phyloP scores from a whole-genome alignment of 2,329 filamentous ascomycete genomes.

The Aspergillus persii region DNA sequence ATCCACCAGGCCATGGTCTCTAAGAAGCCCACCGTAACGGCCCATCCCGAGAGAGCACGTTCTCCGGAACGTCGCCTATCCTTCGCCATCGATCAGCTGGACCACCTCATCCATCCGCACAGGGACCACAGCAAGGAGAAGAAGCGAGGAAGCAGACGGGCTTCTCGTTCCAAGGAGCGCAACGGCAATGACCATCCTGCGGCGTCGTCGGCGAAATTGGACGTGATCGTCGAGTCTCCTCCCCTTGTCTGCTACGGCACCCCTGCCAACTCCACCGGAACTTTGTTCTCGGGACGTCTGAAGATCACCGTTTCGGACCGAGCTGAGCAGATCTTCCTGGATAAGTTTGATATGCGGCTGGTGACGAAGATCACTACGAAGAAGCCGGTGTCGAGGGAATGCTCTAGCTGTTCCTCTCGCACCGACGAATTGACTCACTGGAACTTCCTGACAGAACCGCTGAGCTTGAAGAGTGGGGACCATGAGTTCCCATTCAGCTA shows the following conservation, averaged over 20 bases:
- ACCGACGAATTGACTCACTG: constrained; percentile 74
- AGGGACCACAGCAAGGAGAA: constrained; percentile 44
- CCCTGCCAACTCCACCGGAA: constrained; percentile 73
- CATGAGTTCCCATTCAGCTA: constrained; percentile 89
- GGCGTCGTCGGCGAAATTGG: constrained; percentile 51
- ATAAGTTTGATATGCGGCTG: constrained; percentile 71
- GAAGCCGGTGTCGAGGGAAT: constrained; percentile 77
- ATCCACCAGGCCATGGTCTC: constrained; percentile 21
- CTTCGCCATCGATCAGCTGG: constrained; percentile 45
- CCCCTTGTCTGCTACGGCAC: constrained; percentile 80
- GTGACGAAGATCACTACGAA: constrained; percentile 71
- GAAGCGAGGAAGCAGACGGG: constrained; percentile 35
- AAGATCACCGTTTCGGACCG: constrained; percentile 67
- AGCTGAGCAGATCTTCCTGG: constrained; percentile 61
- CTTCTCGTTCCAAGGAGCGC: constrained; percentile 39
- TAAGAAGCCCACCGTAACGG: constrained; percentile 27
- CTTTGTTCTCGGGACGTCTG: constrained; percentile 80
- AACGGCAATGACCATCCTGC: constrained; percentile 27
- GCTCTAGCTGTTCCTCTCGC: constrained; percentile 70
- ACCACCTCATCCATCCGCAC: constrained; percentile 44
- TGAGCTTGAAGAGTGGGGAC: constrained; percentile 49
- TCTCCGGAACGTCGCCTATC: constrained; percentile 42
- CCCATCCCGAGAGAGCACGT: constrained; percentile 29
- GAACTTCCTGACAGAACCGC: constrained; percentile 65
- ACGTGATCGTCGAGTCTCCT: constrained; percentile 75